These are phyloP conservation scores for Coleophoma crateriformis DNA, from an alignment of 2,329 filamentous ascomycete species.

Conservation along the genomic window DNA sequence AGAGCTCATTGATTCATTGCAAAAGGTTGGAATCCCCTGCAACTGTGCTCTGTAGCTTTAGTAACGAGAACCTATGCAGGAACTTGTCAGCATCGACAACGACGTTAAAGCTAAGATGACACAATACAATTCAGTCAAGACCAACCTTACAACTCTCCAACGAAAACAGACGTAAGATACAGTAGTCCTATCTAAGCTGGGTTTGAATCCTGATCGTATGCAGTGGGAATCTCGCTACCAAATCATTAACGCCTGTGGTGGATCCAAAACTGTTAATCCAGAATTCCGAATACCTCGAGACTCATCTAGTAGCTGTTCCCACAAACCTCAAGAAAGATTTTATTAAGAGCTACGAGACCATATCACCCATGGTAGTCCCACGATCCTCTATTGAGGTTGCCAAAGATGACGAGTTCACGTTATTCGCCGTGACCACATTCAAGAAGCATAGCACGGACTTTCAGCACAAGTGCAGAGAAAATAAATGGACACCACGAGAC, in stretches of 20 bases:
- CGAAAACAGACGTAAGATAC: conserved; percentile 76
- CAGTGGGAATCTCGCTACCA: conserved; percentile 89
- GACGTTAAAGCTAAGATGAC: conserved; percentile 92
- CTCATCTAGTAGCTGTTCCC: conserved; percentile 87
- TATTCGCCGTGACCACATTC: conserved; percentile 88
- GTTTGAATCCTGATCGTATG: conserved; percentile 10
- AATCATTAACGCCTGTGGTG: conserved; percentile 86
- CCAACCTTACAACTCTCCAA: conserved; percentile 73
- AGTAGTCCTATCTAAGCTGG: not conserved
- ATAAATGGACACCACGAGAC: conserved; percentile 90
- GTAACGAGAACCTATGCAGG: conserved; percentile 41
- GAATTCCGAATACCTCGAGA: conserved; percentile 95
- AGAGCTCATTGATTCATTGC: conserved; percentile 80
- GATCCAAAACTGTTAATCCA: conserved; percentile 74
- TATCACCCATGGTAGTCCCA: conserved; percentile 88
- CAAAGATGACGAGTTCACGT: conserved; percentile 81
- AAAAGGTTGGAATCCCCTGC: conserved; percentile 57
- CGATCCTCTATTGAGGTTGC: conserved; percentile 77
- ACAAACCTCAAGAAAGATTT: conserved; percentile 80
- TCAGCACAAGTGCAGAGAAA: conserved; percentile 83
- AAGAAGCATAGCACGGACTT: conserved; percentile 89
- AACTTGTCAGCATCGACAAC: conserved; percentile 87
- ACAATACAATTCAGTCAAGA: conserved; percentile 90
- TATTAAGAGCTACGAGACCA: conserved; percentile 79
- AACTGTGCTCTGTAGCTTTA: not conserved